phyloP scores from a whole-genome alignment of 2,329 filamentous ascomycete genomes.

The Claviceps maximensis region DNA sequence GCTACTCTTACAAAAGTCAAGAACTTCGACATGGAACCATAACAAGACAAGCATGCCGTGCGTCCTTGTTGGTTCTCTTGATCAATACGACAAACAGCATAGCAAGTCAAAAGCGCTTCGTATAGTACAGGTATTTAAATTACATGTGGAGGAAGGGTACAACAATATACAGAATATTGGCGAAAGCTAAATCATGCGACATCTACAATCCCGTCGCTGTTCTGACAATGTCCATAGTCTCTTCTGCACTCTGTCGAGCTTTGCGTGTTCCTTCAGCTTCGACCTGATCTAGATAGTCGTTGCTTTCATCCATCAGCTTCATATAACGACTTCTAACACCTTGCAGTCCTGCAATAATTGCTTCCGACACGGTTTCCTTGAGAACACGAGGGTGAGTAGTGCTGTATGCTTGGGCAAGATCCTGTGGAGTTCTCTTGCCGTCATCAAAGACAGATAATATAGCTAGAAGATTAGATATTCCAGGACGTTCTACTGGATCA shows the following conservation, averaged over 20 bases:
- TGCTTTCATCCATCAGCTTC: slow-evolving; percentile 32
- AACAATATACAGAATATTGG: neutral
- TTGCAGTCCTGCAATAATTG: slow-evolving; percentile 38
- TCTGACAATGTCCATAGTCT: slow-evolving; percentile 41
- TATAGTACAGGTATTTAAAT: neutral
- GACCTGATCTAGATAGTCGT: slow-evolving; percentile 42
- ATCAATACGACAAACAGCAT: neutral
- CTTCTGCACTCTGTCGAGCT: slow-evolving; percentile 47
- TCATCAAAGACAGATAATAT: slow-evolving; percentile 59
- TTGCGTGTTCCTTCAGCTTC: slow-evolving; percentile 43
- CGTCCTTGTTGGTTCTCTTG: too few relatives aligned
- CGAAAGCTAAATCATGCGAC: neutral
- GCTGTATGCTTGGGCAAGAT: slow-evolving; percentile 27
- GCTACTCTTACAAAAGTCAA: neutral
- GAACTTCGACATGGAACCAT: neutral
- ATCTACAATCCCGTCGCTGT: slow-evolving; percentile 35
- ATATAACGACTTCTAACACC: slow-evolving; percentile 44
- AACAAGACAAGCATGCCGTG: neutral
- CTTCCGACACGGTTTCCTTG: slow-evolving; percentile 43
- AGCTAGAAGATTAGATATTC: slow-evolving; percentile 76
- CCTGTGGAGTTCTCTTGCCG: slow-evolving; percentile 22
- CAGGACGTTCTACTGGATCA: slow-evolving; percentile 56
- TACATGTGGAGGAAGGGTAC: neutral
- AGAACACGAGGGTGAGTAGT: slow-evolving; percentile 24
- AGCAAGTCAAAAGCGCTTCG: neutral